phyloP scores from a whole-genome alignment of 805 yeast genomes.

The Candida sithepensis region DNA sequence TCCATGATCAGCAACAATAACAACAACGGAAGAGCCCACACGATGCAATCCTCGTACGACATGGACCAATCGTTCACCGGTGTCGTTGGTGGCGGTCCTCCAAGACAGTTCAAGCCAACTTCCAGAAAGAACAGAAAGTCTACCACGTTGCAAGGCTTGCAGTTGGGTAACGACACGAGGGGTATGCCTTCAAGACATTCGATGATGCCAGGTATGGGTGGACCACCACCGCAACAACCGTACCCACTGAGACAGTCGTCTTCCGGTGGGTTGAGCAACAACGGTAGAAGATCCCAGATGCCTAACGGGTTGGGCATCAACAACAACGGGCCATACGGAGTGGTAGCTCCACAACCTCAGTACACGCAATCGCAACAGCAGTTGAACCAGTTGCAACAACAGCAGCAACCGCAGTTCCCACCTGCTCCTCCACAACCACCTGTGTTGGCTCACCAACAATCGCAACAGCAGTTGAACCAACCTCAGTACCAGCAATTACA shows the following conservation, averaged over 20 bases:
- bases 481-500: background rate
- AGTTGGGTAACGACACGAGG: conserved; percentile 24
- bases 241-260: conserved; percentile 19
- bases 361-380: background rate
- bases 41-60: background rate
- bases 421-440: background rate
- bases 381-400: background rate
- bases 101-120: conserved; percentile 36
- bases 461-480: background rate
- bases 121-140: conserved; percentile 45
- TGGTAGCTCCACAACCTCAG: background rate
- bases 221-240: conserved; percentile 3
- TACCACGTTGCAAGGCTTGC: conserved; percentile 24
- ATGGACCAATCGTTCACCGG: conserved; percentile 15
- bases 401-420: background rate
- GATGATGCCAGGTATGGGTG: conserved; percentile 24
- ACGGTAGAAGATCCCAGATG: conserved; percentile 16
- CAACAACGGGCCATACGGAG: conserved; percentile 10
- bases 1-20: conserved; percentile 8
- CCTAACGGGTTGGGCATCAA: conserved; percentile 22
- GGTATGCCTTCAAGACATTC: conserved; percentile 30
- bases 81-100: conserved; percentile 12
- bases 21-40: background rate
- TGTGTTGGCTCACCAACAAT: background rate
- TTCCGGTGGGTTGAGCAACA: conserved; percentile 12